A percentile compares a stretch with the other conserved stretches of the same genome.
phyloP scores from a whole-genome alignment of 768 basidiomycete species.

The Amanita thiersii region DNA sequence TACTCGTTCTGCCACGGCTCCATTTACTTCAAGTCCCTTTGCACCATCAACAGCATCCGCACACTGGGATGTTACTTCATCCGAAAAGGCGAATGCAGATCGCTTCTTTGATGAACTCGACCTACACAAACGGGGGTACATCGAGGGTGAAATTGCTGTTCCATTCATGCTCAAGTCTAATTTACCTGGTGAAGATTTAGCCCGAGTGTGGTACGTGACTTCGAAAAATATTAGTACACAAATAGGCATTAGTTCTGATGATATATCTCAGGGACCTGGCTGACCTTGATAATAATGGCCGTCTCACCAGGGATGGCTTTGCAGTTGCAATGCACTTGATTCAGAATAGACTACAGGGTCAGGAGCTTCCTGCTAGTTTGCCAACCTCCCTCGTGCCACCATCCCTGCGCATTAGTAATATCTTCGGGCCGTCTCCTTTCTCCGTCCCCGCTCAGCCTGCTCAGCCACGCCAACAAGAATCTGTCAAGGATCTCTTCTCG shows the following conservation, averaged over 20 bases:
- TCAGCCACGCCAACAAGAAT: slow-evolving; percentile 36
- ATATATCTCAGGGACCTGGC: slow-evolving; percentile 86
- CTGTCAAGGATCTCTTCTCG: slow-evolving; percentile 35
- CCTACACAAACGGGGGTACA: slow-evolving; percentile 59
- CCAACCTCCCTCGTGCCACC: slow-evolving; percentile 78
- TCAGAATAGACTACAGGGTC: slow-evolving; percentile 74
- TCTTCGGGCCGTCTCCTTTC: slow-evolving; percentile 31
- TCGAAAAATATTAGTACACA: background rate
- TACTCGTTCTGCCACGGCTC: slow-evolving; percentile 24
- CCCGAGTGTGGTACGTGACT: slow-evolving; percentile 75
- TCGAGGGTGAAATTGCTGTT: slow-evolving; percentile 92
- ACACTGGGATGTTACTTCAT: slow-evolving; percentile 77
- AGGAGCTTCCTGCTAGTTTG: slow-evolving; percentile 63
- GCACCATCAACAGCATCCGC: slow-evolving; percentile 19
- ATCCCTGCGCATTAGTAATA: slow-evolving; percentile 42
- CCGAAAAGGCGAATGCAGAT: slow-evolving; percentile 75
- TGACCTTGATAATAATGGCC: slow-evolving; percentile 83
- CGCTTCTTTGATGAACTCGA: slow-evolving; percentile 80
- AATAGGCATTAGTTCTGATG: slow-evolving; percentile 6
- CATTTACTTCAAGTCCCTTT: slow-evolving; percentile 17
- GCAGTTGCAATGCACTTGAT: slow-evolving; percentile 95
- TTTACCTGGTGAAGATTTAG: slow-evolving; percentile 74
- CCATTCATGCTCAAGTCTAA: slow-evolving; percentile 93
- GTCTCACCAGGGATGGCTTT: slow-evolving; percentile 84
- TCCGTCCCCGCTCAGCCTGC: slow-evolving; percentile 23